Evolutionary conservation across 2,329 filamentous ascomycete species (phyloP), one percentile per base, ranked within the genome.

Genomic region (Alternaria ventricosa): DNA sequence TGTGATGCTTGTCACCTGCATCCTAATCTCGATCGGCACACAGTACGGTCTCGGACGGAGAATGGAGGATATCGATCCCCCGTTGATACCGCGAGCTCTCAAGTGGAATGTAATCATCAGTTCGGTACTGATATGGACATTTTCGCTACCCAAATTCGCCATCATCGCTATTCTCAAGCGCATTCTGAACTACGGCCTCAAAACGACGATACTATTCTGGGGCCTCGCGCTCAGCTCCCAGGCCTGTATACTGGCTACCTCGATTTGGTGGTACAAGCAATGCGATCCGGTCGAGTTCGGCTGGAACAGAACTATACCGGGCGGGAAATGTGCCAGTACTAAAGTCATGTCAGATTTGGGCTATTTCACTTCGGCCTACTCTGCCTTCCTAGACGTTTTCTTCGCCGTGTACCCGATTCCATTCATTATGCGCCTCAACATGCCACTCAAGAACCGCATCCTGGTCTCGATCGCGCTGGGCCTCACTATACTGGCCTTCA

Each of bases 101-200:
- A 56, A 56, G 54, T 56, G 54, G 54, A 56, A 56, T 46, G 36
- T 30, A 13, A 56, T 46, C 41, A 56, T 56, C 54, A 56, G 54
- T 46, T 56, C 36, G n/a, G 54, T 46, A 46, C 54, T 56, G 36
- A 56, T 56, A 33, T 56, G 54, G 54, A 46, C 54, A 18, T 56
- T 56, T 56, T 45, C 54, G 54, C 41, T 56, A 56, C 41, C 54
- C 41, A 56, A 56, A 41, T 56, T 56, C 18, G 54, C 54, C 36
- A 56, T 56, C n/a, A 56, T 56, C 54, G 54, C 54, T 46, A 56
- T 56, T 25, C 54, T 56, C 41, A 56, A 56, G 41, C 41, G 54
- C 1, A 56, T 56, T 46, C 54, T 46, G 54, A 20, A 56, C 5
- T 56, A 56, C 18, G 25, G 54, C 41, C 54, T 56, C 54, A 56